Conservation (phyloP, 75 land plant genomes). For the Pinus taeda region DNA sequence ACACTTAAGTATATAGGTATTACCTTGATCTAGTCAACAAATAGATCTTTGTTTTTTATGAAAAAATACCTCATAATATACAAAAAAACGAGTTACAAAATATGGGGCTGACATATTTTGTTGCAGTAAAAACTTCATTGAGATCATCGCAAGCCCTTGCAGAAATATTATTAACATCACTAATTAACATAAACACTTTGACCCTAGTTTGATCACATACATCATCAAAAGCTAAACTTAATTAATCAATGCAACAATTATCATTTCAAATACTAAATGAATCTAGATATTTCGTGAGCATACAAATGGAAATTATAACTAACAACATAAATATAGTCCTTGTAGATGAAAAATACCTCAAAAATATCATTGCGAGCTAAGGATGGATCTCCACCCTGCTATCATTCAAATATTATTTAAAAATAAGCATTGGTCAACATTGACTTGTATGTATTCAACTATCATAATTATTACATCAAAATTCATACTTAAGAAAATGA, state of each 20-base stretch:
- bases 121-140: too few species aligned
- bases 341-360: constrained; percentile 1
- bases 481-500: background rate
- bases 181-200: background rate
- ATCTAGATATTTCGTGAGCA: too few species aligned
- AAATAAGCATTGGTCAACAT: background rate
- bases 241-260: too few species aligned
- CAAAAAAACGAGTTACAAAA: background rate
- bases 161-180: too few species aligned
- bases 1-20: background rate
- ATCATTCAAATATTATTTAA: background rate
- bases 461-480: background rate
- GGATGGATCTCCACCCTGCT: constrained; percentile 8
- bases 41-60: too few species aligned
- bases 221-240: too few species aligned
- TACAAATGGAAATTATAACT: background rate
- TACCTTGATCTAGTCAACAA: too few species aligned
- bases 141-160: too few species aligned
- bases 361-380: constrained; percentile 8
- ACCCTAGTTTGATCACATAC: background rate
- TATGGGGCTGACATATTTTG: background rate
- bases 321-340: background rate
- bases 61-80: background rate
- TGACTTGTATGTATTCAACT: background rate
- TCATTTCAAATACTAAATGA: too few species aligned